phyloP scores from a whole-genome alignment of 768 basidiomycete species.

The Pulveroboletus ravenelii region DNA sequence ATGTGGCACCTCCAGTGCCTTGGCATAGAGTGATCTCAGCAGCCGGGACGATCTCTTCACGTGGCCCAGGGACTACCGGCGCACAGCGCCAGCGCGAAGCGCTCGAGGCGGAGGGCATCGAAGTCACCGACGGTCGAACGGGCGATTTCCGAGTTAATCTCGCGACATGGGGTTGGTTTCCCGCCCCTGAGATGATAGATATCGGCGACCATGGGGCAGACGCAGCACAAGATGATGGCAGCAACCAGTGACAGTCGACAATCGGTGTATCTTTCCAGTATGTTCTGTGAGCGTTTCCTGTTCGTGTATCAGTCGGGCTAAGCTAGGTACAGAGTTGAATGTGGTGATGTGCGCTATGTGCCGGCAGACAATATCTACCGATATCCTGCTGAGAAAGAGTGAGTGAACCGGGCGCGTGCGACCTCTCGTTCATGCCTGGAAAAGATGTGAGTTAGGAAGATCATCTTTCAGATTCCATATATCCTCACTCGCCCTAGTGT shows the following conservation, averaged over 20 bases:
- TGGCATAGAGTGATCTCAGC: slow-evolving; percentile 78
- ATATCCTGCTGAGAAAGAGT: neutral
- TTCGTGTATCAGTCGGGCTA: neutral
- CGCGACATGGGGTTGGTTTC: slow-evolving; percentile 64
- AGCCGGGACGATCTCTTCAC: slow-evolving; percentile 70
- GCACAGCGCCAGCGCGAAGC: slow-evolving; percentile 72
- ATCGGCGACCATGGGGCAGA: slow-evolving; percentile 4
- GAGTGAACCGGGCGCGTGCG: neutral
- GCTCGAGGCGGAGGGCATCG: slow-evolving; percentile 78
- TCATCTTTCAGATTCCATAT: neutral
- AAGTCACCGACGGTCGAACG: slow-evolving; percentile 53
- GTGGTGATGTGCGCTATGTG: neutral
- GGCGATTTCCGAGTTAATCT: slow-evolving; percentile 61
- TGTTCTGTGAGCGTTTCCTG: neutral
- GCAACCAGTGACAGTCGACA: neutral
- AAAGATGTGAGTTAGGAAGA: slow-evolving; percentile 34
- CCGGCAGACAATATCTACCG: neutral
- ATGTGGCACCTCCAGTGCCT: slow-evolving; percentile 61
- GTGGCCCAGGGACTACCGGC: slow-evolving; percentile 79
- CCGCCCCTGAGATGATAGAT: slow-evolving; percentile 30
- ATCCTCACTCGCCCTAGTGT: neutral
- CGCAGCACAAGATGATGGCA: neutral
- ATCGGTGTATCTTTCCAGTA: neutral
- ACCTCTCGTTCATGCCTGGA: slow-evolving; percentile 42
- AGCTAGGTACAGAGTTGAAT: neutral